A percentile compares a stretch with the other conserved stretches of the same genome.
phyloP scores from a whole-genome alignment of 2,329 filamentous ascomycete genomes.

The Sporothrix dimorphospora region DNA sequence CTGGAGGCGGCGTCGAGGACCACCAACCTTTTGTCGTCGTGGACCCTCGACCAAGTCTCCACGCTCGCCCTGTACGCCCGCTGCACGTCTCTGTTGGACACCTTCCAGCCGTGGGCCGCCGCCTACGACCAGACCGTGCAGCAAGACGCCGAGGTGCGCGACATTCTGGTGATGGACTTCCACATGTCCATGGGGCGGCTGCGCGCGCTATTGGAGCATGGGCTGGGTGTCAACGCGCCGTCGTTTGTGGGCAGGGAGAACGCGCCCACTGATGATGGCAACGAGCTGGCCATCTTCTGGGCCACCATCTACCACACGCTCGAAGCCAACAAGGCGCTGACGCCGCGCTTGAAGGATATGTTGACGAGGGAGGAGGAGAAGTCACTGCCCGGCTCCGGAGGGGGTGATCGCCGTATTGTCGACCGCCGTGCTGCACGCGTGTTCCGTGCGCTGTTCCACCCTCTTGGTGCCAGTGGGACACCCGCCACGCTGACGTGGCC shows the following conservation, averaged over 20 bases:
- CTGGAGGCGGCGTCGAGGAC: conserved; percentile 24
- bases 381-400: not conserved
- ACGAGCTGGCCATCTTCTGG: conserved; percentile 30
- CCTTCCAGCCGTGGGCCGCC: conserved; percentile 31
- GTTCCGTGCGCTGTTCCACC: conserved; percentile 30
- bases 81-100: conserved; percentile 27
- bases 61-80: conserved; percentile 27
- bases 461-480: conserved; percentile 3
- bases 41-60: conserved; percentile 26
- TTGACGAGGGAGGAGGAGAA: conserved; percentile 17
- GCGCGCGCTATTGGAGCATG: conserved; percentile 27
- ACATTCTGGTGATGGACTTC: conserved; percentile 31
- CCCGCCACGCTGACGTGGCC: conserved; percentile 29
- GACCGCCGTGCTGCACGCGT: conserved; percentile 29
- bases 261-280: not conserved
- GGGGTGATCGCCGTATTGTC: conserved; percentile 4
- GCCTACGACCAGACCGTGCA: conserved; percentile 28
- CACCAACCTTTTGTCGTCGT: conserved; percentile 6
- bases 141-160: conserved; percentile 29
- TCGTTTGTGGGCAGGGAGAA: not conserved
- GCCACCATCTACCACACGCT: conserved; percentile 23
- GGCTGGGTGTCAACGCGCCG: conserved; percentile 20
- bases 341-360: conserved; percentile 24
- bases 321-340: conserved; percentile 27
- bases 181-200: conserved; percentile 27